Base-by-base conservation (phyloP, 108 stramenopile species). In the Skeletonema marinoi region DNA sequence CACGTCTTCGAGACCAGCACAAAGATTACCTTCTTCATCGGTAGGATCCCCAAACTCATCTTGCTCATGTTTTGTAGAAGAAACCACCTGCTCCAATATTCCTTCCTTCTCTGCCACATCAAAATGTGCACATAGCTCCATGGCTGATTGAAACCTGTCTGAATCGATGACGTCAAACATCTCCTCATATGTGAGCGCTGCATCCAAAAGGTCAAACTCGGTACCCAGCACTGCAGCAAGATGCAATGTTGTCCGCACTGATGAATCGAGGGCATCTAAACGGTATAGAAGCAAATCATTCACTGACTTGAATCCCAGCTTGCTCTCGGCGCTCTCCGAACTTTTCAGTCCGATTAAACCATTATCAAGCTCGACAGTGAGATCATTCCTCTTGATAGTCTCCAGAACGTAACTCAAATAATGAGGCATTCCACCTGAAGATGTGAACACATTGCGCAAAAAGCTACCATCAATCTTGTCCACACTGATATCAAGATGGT, bases 351-450 rank as follows among this genome's bases (percentile, higher is more conserved):
- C 69, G 44, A 83, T 61, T 46, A 75, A 38, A 16, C 85, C 85
- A 63, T 73, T 78, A 36, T 76, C 82, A n/a, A 73, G 44, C 71
- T 65, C 68, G 21, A 60, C 65, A 4, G 60, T 66, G 17, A 79
- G 82, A 6, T 90, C 71, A 17, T 80, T 74, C 48, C 85, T 60
- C 60, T 90, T 90, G 38, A 90, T 90, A 36, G 68, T 59, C 54
- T 91, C 86, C 2, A 92, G 56, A 29, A 88, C 74, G 59, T 90
- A 88, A 51, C 70, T 86, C 29, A 86, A 80, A 71, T 86, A 92
- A 51, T 86, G 85, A 60, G 91, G 91, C 79, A 90, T 78, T 19
- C 89, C 91, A 38, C 88, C 87, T 3, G 88, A 85, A 51, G 80
- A 71, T 30, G 71, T 81, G 50, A 71, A 71, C 2, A 92, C 65